These are phyloP conservation scores for Suhomyces bolitotheri DNA, from an alignment of 1,139 yeast genomes.

Conservation along the genomic window DNA sequence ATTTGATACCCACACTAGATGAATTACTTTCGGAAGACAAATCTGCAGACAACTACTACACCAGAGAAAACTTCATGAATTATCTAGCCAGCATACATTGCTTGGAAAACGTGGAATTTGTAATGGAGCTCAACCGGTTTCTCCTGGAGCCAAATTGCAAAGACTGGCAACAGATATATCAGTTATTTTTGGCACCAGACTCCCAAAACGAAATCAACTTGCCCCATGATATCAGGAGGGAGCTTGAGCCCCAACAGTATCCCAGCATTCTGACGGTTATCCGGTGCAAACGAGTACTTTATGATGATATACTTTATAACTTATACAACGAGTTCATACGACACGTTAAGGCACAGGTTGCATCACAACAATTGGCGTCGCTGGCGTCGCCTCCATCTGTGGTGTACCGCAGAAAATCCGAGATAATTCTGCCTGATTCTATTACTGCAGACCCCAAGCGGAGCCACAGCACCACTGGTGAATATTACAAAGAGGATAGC, in stretches of 20 bases:
- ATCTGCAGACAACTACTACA: constrained; percentile 9
- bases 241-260: constrained; percentile 14
- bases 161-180: constrained; percentile 30
- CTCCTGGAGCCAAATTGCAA: constrained; percentile 16
- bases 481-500: constrained; percentile 5
- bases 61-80: constrained; percentile 23
- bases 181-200: constrained; percentile 28
- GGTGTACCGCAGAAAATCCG: constrained; percentile 13
- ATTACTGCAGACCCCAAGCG: constrained; percentile 5
- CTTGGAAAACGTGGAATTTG: constrained; percentile 38
- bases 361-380: constrained; percentile 7
- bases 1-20: constrained; percentile 15
- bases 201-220: constrained; percentile 38
- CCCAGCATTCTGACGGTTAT: constrained; percentile 17
- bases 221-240: constrained; percentile 25
- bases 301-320: constrained; percentile 34
- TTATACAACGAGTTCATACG: constrained; percentile 35
- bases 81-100: constrained; percentile 35
- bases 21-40: constrained; percentile 11
- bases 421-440: constrained; percentile 14
- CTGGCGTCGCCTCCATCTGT: constrained; percentile 8
- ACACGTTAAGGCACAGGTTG: constrained; percentile 9
- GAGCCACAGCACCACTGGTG: constrained; percentile 4
- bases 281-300: constrained; percentile 27
- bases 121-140: constrained; percentile 31